Percentiles rank a stretch among this genome's conserved stretches.
Conservation (phyloP, 2,329 filamentous ascomycete genomes). For the Fusarium sublunatum region DNA sequence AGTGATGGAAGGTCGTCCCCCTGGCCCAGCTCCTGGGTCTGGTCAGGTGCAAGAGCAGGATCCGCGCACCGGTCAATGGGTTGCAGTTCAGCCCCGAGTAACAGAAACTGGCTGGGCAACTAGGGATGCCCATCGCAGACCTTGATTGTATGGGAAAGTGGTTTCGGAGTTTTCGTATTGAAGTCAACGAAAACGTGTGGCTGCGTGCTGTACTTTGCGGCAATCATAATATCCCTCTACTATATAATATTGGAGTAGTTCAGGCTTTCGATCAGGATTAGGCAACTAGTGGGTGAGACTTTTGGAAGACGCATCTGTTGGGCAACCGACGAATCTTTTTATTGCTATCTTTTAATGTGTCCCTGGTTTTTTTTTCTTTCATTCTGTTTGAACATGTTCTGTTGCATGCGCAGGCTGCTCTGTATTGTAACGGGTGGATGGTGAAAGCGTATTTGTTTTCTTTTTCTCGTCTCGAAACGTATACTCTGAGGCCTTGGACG, state of each 20-base stretch:
- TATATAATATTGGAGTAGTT: constrained; percentile 42
- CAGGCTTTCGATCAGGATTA: constrained; percentile 33
- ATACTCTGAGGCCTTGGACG: constrained; percentile 11
- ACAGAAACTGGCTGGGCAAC: constrained; percentile 55
- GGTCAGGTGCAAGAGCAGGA: constrained; percentile 51
- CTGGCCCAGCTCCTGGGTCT: constrained; percentile 42
- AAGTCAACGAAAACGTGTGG: constrained; percentile 3
- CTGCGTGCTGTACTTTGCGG: constrained; percentile 3
- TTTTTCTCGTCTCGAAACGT: constrained; percentile 11
- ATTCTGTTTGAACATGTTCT: constrained; percentile 18
- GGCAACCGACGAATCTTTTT: constrained; percentile 43
- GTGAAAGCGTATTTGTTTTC: constrained; percentile 26
- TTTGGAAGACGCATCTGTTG: constrained; percentile 47
- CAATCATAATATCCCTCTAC: constrained; percentile 28
- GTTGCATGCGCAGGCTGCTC: constrained; percentile 25
- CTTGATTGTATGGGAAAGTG: constrained; percentile 32
- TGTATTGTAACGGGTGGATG: constrained; percentile 21
- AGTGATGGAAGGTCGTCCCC: constrained; percentile 54
- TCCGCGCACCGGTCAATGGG: constrained; percentile 52
- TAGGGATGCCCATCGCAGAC: constrained; percentile 40
- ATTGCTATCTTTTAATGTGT: constrained; percentile 28
- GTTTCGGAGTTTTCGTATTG: constrained; percentile 9
- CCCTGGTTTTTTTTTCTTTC: constrained; percentile 24
- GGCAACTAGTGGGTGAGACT: constrained; percentile 39
- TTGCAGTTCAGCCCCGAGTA: constrained; percentile 47